These are phyloP conservation scores for Mycosphaerella sp. DNA, from an alignment of 2,329 filamentous ascomycete species.

Conservation along the genomic window DNA sequence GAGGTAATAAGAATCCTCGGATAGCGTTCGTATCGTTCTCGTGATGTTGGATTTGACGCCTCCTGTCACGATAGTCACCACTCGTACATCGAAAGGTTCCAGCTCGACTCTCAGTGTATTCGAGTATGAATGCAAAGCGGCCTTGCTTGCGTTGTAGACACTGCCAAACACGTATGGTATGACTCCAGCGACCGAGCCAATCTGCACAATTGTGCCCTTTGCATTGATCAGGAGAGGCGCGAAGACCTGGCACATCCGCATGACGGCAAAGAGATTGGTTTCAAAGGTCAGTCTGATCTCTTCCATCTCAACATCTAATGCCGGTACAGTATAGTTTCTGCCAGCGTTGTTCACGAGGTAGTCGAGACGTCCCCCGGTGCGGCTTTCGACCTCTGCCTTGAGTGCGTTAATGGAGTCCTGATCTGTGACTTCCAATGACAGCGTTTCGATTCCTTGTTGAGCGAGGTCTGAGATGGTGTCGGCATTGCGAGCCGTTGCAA, in stretches of 20 bases:
- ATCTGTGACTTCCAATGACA: conserved; percentile 50
- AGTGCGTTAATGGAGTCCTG: conserved; percentile 46
- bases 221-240: conserved; percentile 47
- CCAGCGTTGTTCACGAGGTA: conserved; percentile 56
- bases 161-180: conserved; percentile 41
- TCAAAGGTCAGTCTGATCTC: conserved; percentile 47
- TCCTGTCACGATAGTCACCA: conserved; percentile 50
- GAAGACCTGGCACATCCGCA: conserved; percentile 53
- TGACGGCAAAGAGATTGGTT: conserved; percentile 53
- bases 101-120: conserved; percentile 55
- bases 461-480: conserved; percentile 46
- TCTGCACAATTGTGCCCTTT: conserved; percentile 42
- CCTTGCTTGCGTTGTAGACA: conserved; percentile 55
- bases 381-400: conserved; percentile 41
- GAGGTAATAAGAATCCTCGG: conserved; percentile 46
- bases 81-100: conserved; percentile 45
- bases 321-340: conserved; percentile 45
- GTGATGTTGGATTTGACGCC: conserved; percentile 56
- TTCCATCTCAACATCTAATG: conserved; percentile 48
- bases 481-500: conserved; percentile 52
- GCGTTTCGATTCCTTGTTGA: conserved; percentile 48
- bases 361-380: conserved; percentile 48
- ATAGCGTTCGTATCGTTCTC: conserved; percentile 45
- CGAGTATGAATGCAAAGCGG: conserved; percentile 53
- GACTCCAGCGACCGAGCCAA: conserved; percentile 41